Percentiles rank a stretch among this genome's conserved stretches.
phyloP scores from a whole-genome alignment of 768 basidiomycete species.

The Tulasnella sp. region DNA sequence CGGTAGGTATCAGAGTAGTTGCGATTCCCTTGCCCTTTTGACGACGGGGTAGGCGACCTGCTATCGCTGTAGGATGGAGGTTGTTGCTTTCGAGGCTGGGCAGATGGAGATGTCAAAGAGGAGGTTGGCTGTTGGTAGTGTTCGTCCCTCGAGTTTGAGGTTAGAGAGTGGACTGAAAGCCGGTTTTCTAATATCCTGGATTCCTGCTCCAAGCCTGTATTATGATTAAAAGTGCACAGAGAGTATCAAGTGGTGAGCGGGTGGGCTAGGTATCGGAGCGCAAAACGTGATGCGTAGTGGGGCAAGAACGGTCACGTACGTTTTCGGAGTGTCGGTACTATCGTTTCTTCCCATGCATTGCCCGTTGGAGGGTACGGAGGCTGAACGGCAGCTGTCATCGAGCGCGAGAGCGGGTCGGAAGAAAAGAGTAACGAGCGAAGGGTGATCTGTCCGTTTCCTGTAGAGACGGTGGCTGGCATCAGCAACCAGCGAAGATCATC shows the following conservation, averaged over 20 bases:
- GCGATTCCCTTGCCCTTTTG: not conserved
- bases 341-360: conserved; percentile 68
- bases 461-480: conserved; percentile 7
- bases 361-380: conserved; percentile 4
- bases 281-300: conserved; percentile 15
- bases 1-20: conserved; percentile 32
- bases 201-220: conserved; percentile 71
- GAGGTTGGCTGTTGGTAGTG: conserved; percentile 24
- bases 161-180: conserved; percentile 68
- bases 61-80: conserved; percentile 26
- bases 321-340: conserved; percentile 76
- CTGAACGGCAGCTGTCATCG: conserved; percentile 18
- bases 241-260: not conserved
- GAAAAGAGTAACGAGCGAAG: conserved; percentile 1
- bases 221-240: conserved; percentile 1
- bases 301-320: conserved; percentile 46
- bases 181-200: conserved; percentile 72
- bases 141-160: conserved; percentile 56
- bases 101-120: conserved; percentile 27
- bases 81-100: conserved; percentile 25
- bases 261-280: conserved; percentile 16
- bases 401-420: not conserved
- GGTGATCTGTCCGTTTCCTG: not conserved
- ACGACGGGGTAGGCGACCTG: conserved; percentile 13
- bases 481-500: conserved; percentile 2